These are phyloP conservation scores for Penicillium thymicola DNA, from an alignment of 2,329 filamentous ascomycete species.

Conservation along the genomic window DNA sequence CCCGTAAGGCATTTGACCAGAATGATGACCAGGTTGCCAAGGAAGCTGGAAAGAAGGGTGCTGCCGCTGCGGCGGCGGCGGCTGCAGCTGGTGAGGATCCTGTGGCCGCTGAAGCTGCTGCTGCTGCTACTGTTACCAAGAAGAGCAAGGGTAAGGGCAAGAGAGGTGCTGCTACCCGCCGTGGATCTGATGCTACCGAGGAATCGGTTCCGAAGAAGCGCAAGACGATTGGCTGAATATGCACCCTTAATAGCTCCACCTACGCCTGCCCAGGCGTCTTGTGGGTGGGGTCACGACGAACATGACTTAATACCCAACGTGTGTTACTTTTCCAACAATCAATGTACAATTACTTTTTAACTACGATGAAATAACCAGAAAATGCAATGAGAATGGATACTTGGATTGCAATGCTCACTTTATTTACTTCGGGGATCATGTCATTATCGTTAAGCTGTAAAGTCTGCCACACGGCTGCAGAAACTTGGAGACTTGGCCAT, in stretches of 20 bases:
- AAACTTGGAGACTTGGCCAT: too few relatives aligned
- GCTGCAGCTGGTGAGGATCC: slow-evolving; percentile 25
- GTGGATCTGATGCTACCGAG: slow-evolving; percentile 36
- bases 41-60: slow-evolving; percentile 37
- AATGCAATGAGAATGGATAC: neutral
- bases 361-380: neutral
- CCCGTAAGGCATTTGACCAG: slow-evolving; percentile 60
- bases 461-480: too few relatives aligned
- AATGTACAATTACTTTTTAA: neutral
- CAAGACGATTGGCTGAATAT: slow-evolving; percentile 22
- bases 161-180: slow-evolving; percentile 25
- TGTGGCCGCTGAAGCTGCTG: slow-evolving; percentile 25
- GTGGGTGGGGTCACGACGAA: neutral
- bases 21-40: slow-evolving; percentile 44
- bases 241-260: neutral
- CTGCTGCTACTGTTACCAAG: slow-evolving; percentile 23
- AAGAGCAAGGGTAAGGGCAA: slow-evolving; percentile 40
- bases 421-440: neutral
- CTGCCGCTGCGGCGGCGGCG: slow-evolving; percentile 24
- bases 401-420: neutral
- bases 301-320: neutral
- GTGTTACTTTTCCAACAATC: neutral
- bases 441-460: too few relatives aligned
- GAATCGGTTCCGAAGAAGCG: slow-evolving; percentile 36
- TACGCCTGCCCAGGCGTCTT: neutral